Base-by-base conservation (phyloP, 2,329 filamentous ascomycete species). In the Xylaria sp. region DNA sequence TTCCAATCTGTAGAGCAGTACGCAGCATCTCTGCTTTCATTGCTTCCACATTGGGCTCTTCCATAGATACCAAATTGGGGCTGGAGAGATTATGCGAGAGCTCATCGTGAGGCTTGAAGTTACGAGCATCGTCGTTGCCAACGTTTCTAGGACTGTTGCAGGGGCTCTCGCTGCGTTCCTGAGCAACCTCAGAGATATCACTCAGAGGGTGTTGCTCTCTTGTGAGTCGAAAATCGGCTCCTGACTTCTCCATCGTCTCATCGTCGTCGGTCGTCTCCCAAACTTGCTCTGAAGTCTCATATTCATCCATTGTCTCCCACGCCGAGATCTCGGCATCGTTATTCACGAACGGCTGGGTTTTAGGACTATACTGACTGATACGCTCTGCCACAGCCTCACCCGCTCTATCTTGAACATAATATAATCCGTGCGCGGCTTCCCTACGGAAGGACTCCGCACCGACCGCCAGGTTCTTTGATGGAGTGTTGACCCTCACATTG, bases 221-320 rank as follows among this genome's bases (percentile, higher is more conserved):
- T 23, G 31, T 12, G 23, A 48, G 13, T 49, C 66, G 58, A n/a
- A 31, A 36, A 23, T 57, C 23, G 25, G 31, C 43, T 20, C 13
- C 49, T 18, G 52, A 51, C 31, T 6, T n/a, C 15, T 65, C 57
- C n/a, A 55, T 39, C 41, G 51, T 46, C 56, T 61, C 66, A 36
- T 64, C 62, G 10, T 64, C 62, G 28, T 64, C 62, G n/a, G 62
- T 59, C 20, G 62, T 58, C 28, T 62, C 57, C 57, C 63, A 60
- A 46, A 12, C 48, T 60, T 65, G 63, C 15, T 65, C 63, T 23
- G 56, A 65, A 25, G 63, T 41, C 25, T 54, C 48, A 23, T 60
- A 62, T 33, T 69, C 67, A 36, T 62, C 56, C 48, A 62, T 51
- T 5, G 64, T 62, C 58, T 69, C 65, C 61, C 65, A 61, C 20